Conservation (phyloP, 1,284 basidiomycete species). For the Ganoderma sinense region DNA sequence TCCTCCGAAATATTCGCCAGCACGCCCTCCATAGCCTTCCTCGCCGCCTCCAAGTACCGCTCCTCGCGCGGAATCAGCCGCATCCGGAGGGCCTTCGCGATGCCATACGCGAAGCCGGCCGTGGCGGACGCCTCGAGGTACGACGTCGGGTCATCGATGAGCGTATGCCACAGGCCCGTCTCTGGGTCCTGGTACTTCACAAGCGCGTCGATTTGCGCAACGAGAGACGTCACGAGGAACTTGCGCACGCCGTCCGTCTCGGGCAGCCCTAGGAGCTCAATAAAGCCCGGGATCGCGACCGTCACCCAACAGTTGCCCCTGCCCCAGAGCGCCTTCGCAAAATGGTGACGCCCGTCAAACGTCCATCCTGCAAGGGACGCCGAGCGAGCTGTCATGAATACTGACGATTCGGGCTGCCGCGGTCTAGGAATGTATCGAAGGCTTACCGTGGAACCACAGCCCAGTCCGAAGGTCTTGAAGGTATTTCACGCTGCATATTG, state of each 20-base stretch:
- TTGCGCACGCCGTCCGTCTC: conserved; percentile 52
- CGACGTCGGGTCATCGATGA: conserved; percentile 62
- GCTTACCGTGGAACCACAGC: conserved; percentile 62
- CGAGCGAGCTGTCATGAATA: not conserved
- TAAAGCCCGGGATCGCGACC: conserved; percentile 67
- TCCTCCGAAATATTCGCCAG: conserved; percentile 57
- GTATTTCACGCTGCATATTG: conserved; percentile 47
- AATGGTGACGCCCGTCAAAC: conserved; percentile 59
- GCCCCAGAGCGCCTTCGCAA: conserved; percentile 66
- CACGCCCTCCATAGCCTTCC: conserved; percentile 60
- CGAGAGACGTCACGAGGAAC: conserved; percentile 56
- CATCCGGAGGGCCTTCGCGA: conserved; percentile 60
- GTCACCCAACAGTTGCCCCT: conserved; percentile 75
- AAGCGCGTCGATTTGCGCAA: conserved; percentile 62
- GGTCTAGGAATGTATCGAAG: conserved; percentile 12
- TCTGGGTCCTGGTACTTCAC: conserved; percentile 55
- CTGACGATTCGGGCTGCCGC: not conserved
- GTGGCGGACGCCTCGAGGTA: conserved; percentile 69
- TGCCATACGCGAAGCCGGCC: conserved; percentile 70
- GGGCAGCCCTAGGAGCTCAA: conserved; percentile 56
- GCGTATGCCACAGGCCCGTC: conserved; percentile 69
- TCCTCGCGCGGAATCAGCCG: conserved; percentile 53
- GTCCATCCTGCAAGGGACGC: conserved; percentile 49
- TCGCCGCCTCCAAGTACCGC: conserved; percentile 53
- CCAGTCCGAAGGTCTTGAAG: conserved; percentile 57